Evolutionary conservation across 768 basidiomycete genomes (phyloP).

Genomic region (Xerocomellus chrysenteron): DNA sequence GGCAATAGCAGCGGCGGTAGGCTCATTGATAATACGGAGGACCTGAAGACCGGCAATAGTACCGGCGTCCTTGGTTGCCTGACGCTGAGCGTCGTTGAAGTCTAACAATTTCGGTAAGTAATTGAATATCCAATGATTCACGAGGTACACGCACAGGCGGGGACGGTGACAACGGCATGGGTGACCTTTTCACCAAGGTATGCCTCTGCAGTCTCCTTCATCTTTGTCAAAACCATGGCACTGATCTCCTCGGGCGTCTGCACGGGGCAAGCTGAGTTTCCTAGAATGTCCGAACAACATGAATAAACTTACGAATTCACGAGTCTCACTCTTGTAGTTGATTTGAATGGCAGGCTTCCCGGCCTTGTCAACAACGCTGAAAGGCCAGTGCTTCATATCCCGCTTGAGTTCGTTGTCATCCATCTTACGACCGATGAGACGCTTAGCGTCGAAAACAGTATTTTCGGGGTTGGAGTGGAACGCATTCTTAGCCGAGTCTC

Average conservation of each 20-base stretch:
- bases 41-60: slow-evolving; percentile 92
- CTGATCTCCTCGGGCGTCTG: slow-evolving; percentile 93
- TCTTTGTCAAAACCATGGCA: slow-evolving; percentile 94
- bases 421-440: slow-evolving; percentile 85
- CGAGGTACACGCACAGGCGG: slow-evolving; percentile 65
- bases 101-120: slow-evolving; percentile 51
- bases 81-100: slow-evolving; percentile 99
- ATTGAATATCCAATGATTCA: background rate
- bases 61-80: slow-evolving; percentile 98
- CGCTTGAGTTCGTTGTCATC: slow-evolving; percentile 78
- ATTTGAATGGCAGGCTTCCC: slow-evolving; percentile 83
- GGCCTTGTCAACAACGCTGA: slow-evolving; percentile 72
- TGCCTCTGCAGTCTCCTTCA: slow-evolving; percentile 99
- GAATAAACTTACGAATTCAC: slow-evolving; percentile 72
- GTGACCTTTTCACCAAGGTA: slow-evolving; percentile 96
- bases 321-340: slow-evolving; percentile 71
- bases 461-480: slow-evolving; percentile 89
- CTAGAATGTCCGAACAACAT: background rate
- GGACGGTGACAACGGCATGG: slow-evolving; percentile 97
- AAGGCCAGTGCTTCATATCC: slow-evolving; percentile 91
- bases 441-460: slow-evolving; percentile 96
- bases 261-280: background rate
- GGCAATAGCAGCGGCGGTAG: slow-evolving; percentile 95
- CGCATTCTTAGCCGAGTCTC: slow-evolving; percentile 96
- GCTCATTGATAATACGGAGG: slow-evolving; percentile 97